Evolutionary conservation across 345 rosid species (phyloP).

Genomic region (Hypericum perforatum): DNA sequence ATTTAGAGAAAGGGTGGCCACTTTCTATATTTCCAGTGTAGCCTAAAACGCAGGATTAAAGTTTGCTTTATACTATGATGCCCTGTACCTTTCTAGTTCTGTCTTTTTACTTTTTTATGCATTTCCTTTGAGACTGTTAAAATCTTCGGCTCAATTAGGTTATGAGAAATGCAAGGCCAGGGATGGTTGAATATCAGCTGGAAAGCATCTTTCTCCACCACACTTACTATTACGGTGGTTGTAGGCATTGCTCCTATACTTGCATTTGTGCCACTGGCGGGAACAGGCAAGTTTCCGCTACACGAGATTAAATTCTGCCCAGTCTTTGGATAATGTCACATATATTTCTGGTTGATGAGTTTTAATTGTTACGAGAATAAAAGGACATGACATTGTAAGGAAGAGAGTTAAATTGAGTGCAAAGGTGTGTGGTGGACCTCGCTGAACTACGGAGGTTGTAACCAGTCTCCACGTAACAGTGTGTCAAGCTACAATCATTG

Average conservation of each 20-base stretch:
- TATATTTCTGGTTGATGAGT: neutral
- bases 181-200: conserved; percentile 87
- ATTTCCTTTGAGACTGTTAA: too few relatives aligned
- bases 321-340: neutral
- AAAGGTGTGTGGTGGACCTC: too few relatives aligned
- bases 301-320: neutral
- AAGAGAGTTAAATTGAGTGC: too few relatives aligned
- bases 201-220: conserved; percentile 94
- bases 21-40: too few relatives aligned
- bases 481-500: too few relatives aligned
- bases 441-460: neutral
- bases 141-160: conserved; percentile 30
- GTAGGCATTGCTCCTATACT: conserved; percentile 92
- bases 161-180: conserved; percentile 54
- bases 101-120: too few relatives aligned
- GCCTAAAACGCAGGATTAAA: too few relatives aligned
- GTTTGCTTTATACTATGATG: too few relatives aligned
- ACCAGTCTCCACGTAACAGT: neutral
- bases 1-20: too few relatives aligned
- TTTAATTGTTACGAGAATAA: too few relatives aligned
- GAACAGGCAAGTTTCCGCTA: conserved; percentile 42
- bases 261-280: conserved; percentile 96
- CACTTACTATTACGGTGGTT: conserved; percentile 87
- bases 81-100: too few relatives aligned
- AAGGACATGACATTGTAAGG: too few relatives aligned